phyloP scores from a whole-genome alignment of 495 filamentous ascomycete species.

The Podospora pseudoanserina region DNA sequence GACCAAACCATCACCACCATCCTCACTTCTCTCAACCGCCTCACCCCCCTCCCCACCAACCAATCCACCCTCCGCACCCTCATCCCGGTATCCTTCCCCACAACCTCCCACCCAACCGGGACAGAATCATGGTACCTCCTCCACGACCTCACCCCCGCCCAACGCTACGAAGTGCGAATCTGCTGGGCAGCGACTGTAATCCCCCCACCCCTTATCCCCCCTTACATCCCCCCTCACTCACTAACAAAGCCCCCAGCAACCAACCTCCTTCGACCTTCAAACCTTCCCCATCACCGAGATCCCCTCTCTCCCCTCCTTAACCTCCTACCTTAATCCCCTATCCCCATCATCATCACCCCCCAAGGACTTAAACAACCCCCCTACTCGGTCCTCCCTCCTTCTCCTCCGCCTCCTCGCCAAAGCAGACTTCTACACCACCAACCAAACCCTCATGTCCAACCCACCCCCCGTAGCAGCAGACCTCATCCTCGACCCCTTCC shows the following conservation, averaged over 20 bases:
- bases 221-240: background rate
- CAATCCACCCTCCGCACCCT: slow-evolving; percentile 53
- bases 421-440: slow-evolving; percentile 77
- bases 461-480: slow-evolving; percentile 76
- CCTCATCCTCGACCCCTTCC: slow-evolving; percentile 84
- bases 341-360: slow-evolving; percentile 2
- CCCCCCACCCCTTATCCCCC: background rate
- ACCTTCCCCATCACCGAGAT: background rate
- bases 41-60: slow-evolving; percentile 43
- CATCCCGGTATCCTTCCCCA: slow-evolving; percentile 65
- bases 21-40: slow-evolving; percentile 55
- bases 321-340: slow-evolving; percentile 26
- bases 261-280: background rate
- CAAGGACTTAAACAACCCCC: slow-evolving; percentile 11
- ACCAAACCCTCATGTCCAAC: slow-evolving; percentile 68
- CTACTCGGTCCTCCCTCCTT: slow-evolving; percentile 52
- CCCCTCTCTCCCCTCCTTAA: background rate
- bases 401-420: slow-evolving; percentile 73
- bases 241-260: slow-evolving; percentile 21
- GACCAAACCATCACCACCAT: slow-evolving; percentile 60
- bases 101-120: slow-evolving; percentile 49
- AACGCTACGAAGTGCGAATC: slow-evolving; percentile 86
- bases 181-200: slow-evolving; percentile 91
- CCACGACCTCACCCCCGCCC: slow-evolving; percentile 64
- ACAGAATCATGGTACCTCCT: slow-evolving; percentile 77